Percentiles rank a stretch among this genome's conserved stretches.
These are phyloP conservation scores for Fusarium lateritium DNA, from an alignment of 2,329 filamentous ascomycete genomes.

Conservation along the genomic window DNA sequence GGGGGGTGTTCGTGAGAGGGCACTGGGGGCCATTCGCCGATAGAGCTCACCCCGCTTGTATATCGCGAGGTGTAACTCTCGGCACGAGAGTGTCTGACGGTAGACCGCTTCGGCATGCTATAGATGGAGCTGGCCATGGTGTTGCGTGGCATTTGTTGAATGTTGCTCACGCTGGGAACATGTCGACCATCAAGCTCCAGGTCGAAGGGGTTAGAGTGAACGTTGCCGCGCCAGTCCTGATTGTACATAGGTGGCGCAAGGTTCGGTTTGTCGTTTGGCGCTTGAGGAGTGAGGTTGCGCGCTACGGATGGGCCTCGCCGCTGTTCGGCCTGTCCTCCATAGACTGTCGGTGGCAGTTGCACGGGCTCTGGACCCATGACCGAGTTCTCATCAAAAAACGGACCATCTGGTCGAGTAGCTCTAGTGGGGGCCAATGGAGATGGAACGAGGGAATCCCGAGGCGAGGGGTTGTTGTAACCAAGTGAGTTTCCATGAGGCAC, in stretches of 20 bases:
- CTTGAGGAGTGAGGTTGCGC: slow-evolving; percentile 47
- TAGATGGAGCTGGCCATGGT: slow-evolving; percentile 47
- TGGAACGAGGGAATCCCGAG: slow-evolving; percentile 58
- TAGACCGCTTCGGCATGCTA: slow-evolving; percentile 59
- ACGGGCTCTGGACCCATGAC: slow-evolving; percentile 49
- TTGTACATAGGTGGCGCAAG: slow-evolving; percentile 43
- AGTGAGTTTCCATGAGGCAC: slow-evolving; percentile 52
- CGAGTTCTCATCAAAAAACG: slow-evolving; percentile 66
- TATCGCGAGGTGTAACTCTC: slow-evolving; percentile 61
- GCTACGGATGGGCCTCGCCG: slow-evolving; percentile 64
- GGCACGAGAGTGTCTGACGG: slow-evolving; percentile 57
- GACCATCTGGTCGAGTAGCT: slow-evolving; percentile 50
- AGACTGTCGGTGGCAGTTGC: slow-evolving; percentile 57
- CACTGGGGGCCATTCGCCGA: slow-evolving; percentile 48
- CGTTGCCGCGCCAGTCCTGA: slow-evolving; percentile 66
- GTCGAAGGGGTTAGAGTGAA: slow-evolving; percentile 76
- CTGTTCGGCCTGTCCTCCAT: slow-evolving; percentile 63
- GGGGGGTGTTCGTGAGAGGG: slow-evolving; percentile 9
- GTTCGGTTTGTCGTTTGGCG: slow-evolving; percentile 51
- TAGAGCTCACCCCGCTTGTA: slow-evolving; percentile 64
- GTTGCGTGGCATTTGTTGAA: slow-evolving; percentile 43
- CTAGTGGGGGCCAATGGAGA: slow-evolving; percentile 53
- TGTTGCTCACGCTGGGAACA: slow-evolving; percentile 35
- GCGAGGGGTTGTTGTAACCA: slow-evolving; percentile 62
- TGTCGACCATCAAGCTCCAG: slow-evolving; percentile 62